phyloP scores from a whole-genome alignment of 225 moss, liverwort and hornwort genomes.

The Takakia lepidozioides region DNA sequence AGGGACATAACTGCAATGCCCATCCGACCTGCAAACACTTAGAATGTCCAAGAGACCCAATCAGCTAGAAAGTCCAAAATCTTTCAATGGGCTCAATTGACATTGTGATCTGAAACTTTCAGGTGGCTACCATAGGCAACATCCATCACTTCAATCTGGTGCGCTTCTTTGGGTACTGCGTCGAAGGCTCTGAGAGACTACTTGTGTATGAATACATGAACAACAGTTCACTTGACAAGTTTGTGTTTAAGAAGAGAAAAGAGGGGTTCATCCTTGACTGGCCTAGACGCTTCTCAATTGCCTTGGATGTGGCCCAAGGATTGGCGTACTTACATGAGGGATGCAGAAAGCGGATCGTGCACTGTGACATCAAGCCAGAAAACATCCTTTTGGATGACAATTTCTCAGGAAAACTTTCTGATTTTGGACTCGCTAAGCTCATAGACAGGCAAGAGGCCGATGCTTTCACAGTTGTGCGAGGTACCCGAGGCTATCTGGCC shows the following conservation, averaged over 20 bases:
- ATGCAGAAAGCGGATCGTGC: conserved; percentile 36
- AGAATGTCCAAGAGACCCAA: too few relatives aligned
- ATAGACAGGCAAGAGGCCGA: conserved; percentile 24
- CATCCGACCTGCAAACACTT: too few relatives aligned
- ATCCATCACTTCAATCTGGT: conserved; percentile 60
- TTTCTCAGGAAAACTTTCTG: conserved; percentile 42
- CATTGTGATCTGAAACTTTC: too few relatives aligned
- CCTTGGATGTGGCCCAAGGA: conserved; percentile 41
- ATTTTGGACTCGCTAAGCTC: conserved; percentile 59
- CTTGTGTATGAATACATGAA: conserved; percentile 54
- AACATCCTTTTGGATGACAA: conserved; percentile 48
- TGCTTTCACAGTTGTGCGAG: conserved; percentile 36
- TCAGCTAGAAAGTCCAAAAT: too few relatives aligned
- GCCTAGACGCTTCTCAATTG: conserved; percentile 35
- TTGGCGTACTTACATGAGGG: conserved; percentile 58
- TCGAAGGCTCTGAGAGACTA: conserved; percentile 42
- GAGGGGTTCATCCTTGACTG: conserved; percentile 18
- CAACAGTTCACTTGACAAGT: conserved; percentile 61
- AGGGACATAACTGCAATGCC: too few relatives aligned
- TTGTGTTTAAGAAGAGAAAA: conserved; percentile 26
- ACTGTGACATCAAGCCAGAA: conserved; percentile 54
- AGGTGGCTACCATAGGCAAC: conserved; percentile 40
- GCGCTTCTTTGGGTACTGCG: conserved; percentile 48
- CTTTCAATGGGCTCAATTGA: too few relatives aligned
- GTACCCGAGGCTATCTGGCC: conserved; percentile 61